Percentiles rank a stretch among this genome's conserved stretches.
Evolutionary conservation across 192 early-diverging fungal species (phyloP).

Genomic region (Linderina pennispora): DNA sequence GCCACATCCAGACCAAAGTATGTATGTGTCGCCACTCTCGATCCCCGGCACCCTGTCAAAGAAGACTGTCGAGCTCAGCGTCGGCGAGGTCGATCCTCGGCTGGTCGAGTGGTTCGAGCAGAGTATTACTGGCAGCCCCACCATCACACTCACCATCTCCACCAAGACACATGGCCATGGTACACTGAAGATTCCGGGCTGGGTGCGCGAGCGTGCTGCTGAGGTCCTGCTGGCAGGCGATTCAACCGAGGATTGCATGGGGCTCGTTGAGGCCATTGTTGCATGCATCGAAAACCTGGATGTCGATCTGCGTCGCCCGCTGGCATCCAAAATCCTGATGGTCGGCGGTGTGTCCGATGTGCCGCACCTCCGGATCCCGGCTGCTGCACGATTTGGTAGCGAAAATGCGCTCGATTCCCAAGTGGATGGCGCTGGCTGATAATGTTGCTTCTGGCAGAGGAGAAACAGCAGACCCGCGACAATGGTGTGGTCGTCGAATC

Average conservation of each 20-base stretch:
- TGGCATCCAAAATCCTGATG: slow-evolving; percentile 62
- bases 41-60: neutral
- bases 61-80: no score
- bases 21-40: slow-evolving; percentile 7
- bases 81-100: neutral
- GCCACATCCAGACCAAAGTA: slow-evolving; percentile 2
- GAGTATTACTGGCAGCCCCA: slow-evolving; percentile 1
- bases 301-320: slow-evolving; percentile 61
- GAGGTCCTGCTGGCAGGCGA: slow-evolving; percentile 80
- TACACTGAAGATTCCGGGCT: slow-evolving; percentile 59
- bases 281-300: slow-evolving; percentile 54
- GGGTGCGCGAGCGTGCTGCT: slow-evolving; percentile 75
- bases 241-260: slow-evolving; percentile 50
- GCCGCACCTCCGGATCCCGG: slow-evolving; percentile 60
- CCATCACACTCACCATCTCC: no score
- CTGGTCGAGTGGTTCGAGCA: slow-evolving; percentile 15
- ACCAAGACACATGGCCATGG: slow-evolving; percentile 42
- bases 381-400: slow-evolving; percentile 57
- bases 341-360: slow-evolving; percentile 73
- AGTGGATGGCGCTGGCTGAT: slow-evolving; percentile 50
- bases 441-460: slow-evolving; percentile 55
- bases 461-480: neutral
- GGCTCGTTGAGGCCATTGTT: slow-evolving; percentile 52
- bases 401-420: slow-evolving; percentile 45
- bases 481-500: no score